Evolutionary conservation across 2,329 filamentous ascomycete species (phyloP).

Genomic region (Trichoderma simmonsii): DNA sequence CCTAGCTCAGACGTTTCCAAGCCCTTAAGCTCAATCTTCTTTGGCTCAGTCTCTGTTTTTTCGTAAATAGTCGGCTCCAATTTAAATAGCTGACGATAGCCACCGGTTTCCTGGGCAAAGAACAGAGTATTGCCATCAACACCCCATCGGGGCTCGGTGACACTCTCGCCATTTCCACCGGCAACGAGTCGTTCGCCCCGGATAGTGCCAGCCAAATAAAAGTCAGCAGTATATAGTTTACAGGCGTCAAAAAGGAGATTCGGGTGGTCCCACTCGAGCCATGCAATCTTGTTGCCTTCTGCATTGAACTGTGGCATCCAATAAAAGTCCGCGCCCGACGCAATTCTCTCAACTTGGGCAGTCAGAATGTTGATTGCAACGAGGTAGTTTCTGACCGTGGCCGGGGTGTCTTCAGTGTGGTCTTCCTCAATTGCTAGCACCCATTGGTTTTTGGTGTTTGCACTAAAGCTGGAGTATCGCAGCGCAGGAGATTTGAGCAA

Average conservation of each 20-base stretch:
- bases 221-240: conserved; percentile 44
- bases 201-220: conserved; percentile 34
- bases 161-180: conserved; percentile 41
- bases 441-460: conserved; percentile 38
- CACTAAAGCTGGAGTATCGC: conserved; percentile 47
- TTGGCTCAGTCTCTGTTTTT: conserved; percentile 25
- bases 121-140: conserved; percentile 43
- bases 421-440: conserved; percentile 53
- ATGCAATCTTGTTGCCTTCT: conserved; percentile 45
- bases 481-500: conserved; percentile 35
- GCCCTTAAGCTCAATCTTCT: conserved; percentile 34
- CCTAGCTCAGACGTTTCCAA: conserved; percentile 43
- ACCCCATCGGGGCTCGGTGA: conserved; percentile 51
- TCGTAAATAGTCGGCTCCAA: neutral
- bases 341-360: conserved; percentile 40
- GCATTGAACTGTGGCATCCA: conserved; percentile 47
- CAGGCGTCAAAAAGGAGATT: conserved; percentile 50
- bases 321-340: conserved; percentile 51
- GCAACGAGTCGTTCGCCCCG: conserved; percentile 37
- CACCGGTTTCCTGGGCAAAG: conserved; percentile 45
- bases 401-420: conserved; percentile 37
- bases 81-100: conserved; percentile 47
- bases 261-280: conserved; percentile 55
- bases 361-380: conserved; percentile 41
- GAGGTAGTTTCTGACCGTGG: conserved; percentile 36